Evolutionary conservation across 805 yeast species (phyloP).

Genomic region (Phaffomyces opuntiae): DNA sequence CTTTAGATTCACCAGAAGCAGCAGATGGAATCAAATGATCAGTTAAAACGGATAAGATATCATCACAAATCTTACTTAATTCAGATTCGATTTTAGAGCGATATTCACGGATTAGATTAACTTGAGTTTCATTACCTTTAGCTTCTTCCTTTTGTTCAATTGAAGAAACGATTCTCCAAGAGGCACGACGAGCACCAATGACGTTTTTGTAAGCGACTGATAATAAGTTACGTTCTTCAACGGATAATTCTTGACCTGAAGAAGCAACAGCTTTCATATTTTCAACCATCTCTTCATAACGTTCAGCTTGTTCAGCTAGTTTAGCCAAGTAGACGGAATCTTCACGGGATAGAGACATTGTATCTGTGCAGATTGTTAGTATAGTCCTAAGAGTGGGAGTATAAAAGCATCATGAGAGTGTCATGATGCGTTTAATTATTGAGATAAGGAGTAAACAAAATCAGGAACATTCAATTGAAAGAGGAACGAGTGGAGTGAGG

Average conservation of each 20-base stretch:
- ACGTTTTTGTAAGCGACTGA: slow-evolving; percentile 98
- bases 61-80: slow-evolving; percentile 89
- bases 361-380: neutral
- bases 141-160: slow-evolving; percentile 98
- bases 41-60: slow-evolving; percentile 80
- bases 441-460: neutral
- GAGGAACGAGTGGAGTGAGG: too few species aligned
- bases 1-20: slow-evolving; percentile 95
- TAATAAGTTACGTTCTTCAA: slow-evolving; percentile 95
- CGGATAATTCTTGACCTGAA: slow-evolving; percentile 89
- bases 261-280: slow-evolving; percentile 97
- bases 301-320: slow-evolving; percentile 98
- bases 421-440: neutral
- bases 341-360: slow-evolving; percentile 82
- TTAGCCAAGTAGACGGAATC: slow-evolving; percentile 97
- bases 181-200: slow-evolving; percentile 98
- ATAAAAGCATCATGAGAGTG: too few species aligned
- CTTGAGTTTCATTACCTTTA: slow-evolving; percentile 91
- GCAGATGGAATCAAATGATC: slow-evolving; percentile 91
- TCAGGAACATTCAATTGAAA: too few species aligned
- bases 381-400: too few species aligned
- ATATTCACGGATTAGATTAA: slow-evolving; percentile 82
- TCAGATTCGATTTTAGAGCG: slow-evolving; percentile 92
- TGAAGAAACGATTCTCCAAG: slow-evolving; percentile 98
- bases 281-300: slow-evolving; percentile 99